Evolutionary conservation across 2,329 filamentous ascomycete species (phyloP), one percentile per base, ranked within the genome.

Genomic region (Ophiostoma quercus): DNA sequence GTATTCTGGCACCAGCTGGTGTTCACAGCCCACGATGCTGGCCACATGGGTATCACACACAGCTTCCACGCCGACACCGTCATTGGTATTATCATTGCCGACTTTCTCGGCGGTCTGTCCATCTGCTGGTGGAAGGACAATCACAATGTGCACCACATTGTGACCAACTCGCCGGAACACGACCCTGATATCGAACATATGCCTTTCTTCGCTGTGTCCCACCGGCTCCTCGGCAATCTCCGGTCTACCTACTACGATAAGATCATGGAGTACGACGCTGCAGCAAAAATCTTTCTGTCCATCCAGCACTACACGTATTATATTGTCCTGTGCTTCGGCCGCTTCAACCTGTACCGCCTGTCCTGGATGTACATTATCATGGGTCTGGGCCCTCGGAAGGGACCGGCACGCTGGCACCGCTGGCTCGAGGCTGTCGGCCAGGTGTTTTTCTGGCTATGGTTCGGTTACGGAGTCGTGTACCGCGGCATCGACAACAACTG

Each of bases 1-100:
- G 84, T 87, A 72, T 85, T 96, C 76, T 98, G 95, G 94, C 95
- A 98, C 77, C 95, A 98, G 78, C 85, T 98, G 37, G 91, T 94
- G 68, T 99, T 99, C 77, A 90, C 90, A 0, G 95, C 92, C 72
- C 95, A 99, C 79, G 95, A 99, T 82, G 92, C 94, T 67, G 94
- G 92, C 7, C 95, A 99, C 79, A 96, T 97, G 90, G 95, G 92
- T 74, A 97, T 99, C 75, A 99, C 95, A 1, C 94, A 98, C 79
- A 84, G 90, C 77, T 98, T 94, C 78, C 88, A 91, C 67, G 80
- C 88, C 51, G 95, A 99, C 78, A 90, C 90, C 1, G 84, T 90
- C 67, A 92, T 99, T 72, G 94, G 92, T 67, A 97, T 98, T 76
- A 81, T 96, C 73, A 90, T 97, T 75, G 93, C 94, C 68, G 91